Evolutionary conservation across 495 filamentous ascomycete species (phyloP).

Genomic region (Xanthoparmelia taractica): DNA sequence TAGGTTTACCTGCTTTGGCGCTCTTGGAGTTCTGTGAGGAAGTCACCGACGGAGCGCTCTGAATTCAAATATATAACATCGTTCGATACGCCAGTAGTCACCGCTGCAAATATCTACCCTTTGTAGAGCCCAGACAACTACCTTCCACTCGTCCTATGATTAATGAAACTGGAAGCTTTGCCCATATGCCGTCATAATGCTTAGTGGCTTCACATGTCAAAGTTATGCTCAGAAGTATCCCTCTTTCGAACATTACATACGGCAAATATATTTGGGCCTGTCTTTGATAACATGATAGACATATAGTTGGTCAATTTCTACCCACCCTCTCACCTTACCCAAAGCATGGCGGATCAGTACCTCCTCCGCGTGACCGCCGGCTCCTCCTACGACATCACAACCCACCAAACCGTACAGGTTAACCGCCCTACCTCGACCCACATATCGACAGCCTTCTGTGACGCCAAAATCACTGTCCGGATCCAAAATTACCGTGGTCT

Average conservation of each 20-base stretch:
- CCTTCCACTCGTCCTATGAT: neutral
- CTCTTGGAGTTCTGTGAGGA: neutral
- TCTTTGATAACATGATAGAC: neutral
- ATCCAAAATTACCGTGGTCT: conserved; percentile 57
- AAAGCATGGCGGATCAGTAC: conserved; percentile 48
- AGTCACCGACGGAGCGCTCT: neutral
- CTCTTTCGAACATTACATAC: neutral
- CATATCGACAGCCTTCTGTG: conserved; percentile 53
- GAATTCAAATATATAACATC: neutral
- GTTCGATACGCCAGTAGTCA: neutral
- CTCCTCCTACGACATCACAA: conserved; percentile 55
- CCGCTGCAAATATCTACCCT: neutral
- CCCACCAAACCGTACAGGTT: conserved; percentile 62
- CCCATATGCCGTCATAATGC: neutral
- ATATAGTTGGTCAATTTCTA: neutral
- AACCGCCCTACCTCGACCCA: conserved; percentile 52
- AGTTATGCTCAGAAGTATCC: neutral
- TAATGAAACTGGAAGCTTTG: neutral
- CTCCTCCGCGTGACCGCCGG: conserved; percentile 68
- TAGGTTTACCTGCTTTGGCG: neutral
- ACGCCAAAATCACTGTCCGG: conserved; percentile 58
- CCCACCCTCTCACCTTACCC: neutral
- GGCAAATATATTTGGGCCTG: too few species aligned
- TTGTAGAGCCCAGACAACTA: neutral
- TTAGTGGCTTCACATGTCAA: neutral